Conservation (phyloP, 768 basidiomycete species). For the Suillus plorans region DNA sequence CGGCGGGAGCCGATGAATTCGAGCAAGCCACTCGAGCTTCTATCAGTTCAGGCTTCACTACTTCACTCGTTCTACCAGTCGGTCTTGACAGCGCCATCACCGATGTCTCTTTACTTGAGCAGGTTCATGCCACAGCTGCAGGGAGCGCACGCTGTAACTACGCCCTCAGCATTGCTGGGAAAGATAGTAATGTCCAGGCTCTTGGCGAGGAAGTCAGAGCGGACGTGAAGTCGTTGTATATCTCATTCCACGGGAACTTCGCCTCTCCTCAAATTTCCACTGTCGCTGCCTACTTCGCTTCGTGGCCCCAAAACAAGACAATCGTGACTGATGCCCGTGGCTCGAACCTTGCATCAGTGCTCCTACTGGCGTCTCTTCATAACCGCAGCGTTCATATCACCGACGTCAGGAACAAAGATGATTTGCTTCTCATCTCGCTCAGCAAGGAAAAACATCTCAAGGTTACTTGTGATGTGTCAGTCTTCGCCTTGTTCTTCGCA, state of each 20-base stretch:
- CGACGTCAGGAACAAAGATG: constrained; percentile 83
- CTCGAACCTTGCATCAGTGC: constrained; percentile 88
- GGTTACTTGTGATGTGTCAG: constrained; percentile 94
- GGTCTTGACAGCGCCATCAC: constrained; percentile 62
- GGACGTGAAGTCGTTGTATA: constrained; percentile 83
- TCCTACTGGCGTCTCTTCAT: constrained; percentile 92
- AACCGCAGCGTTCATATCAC: constrained; percentile 87
- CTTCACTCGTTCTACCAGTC: constrained; percentile 73
- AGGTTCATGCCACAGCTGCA: constrained; percentile 62
- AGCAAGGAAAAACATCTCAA: constrained; percentile 93
- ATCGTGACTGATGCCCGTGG: constrained; percentile 93
- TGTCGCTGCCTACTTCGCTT: constrained; percentile 83
- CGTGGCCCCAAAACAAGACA: constrained; percentile 90
- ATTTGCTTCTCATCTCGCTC: constrained; percentile 85
- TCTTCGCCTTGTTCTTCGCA: constrained; percentile 89
- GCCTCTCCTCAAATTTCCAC: constrained; percentile 61
- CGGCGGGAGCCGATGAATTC: constrained; percentile 51
- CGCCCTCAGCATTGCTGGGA: constrained; percentile 77
- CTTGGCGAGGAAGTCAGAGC: constrained; percentile 76
- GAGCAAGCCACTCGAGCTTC: constrained; percentile 74
- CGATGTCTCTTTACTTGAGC: constrained; percentile 66
- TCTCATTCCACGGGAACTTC: constrained; percentile 63
- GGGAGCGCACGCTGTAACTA: constrained; percentile 84
- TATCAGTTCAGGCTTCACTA: constrained; percentile 88
- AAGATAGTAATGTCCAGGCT: constrained; percentile 57